Conservation (phyloP, 768 basidiomycete genomes). For the Mycena kentingensis region DNA sequence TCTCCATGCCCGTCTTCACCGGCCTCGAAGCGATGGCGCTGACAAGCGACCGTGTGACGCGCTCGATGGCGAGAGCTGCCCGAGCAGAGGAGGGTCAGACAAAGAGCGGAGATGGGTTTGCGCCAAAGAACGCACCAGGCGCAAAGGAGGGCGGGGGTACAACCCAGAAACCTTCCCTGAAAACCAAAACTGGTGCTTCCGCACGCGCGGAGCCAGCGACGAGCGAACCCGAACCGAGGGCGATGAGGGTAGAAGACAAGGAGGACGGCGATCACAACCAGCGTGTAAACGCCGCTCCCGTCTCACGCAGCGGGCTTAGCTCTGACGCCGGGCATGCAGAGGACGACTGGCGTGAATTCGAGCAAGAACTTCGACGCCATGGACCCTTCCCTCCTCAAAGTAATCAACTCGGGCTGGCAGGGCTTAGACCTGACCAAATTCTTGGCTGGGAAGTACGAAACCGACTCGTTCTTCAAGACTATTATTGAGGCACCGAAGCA, state of each 20-base stretch:
- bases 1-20: slow-evolving; percentile 6
- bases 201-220: background rate
- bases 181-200: background rate
- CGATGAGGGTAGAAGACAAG: too few species aligned
- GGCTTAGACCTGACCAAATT: slow-evolving; percentile 4
- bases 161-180: background rate
- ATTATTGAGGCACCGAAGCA: slow-evolving; percentile 13
- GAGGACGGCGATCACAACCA: too few species aligned
- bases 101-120: background rate
- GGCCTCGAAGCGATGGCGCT: slow-evolving; percentile 3
- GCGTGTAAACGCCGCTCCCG: too few species aligned
- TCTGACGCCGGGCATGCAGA: too few species aligned
- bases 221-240: background rate
- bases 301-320: too few species aligned
- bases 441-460: background rate
- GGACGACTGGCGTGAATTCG: too few species aligned
- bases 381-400: slow-evolving; percentile 6
- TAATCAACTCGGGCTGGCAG: slow-evolving; percentile 10
- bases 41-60: slow-evolving; percentile 1
- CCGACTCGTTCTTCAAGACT: slow-evolving; percentile 7
- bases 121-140: background rate
- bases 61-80: background rate
- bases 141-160: slow-evolving; percentile 16
- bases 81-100: background rate
- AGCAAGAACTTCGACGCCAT: background rate